phyloP scores from a whole-genome alignment of 768 basidiomycete genomes.

The Tylopilus cervinicoccineus region DNA sequence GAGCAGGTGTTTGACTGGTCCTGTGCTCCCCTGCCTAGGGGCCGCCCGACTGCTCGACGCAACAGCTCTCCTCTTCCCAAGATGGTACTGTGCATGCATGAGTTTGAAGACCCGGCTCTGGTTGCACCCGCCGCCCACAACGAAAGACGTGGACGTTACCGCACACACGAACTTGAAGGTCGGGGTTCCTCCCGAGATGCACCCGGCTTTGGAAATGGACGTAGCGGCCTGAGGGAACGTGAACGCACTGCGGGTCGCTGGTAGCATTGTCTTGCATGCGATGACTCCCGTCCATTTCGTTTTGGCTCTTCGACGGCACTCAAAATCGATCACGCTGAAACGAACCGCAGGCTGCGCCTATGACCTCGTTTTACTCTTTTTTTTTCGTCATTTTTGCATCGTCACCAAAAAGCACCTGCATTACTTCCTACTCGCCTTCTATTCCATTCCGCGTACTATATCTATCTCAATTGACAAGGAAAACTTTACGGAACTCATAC shows the following conservation, averaged over 20 bases:
- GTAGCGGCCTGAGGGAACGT: slow-evolving; percentile 56
- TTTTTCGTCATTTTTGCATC: slow-evolving; percentile 17
- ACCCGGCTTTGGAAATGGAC: slow-evolving; percentile 60
- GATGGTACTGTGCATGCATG: slow-evolving; percentile 37
- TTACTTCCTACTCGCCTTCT: slow-evolving; percentile 24
- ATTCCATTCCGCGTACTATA: slow-evolving; percentile 32
- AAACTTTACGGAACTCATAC: slow-evolving; percentile 35
- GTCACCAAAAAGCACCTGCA: slow-evolving; percentile 28
- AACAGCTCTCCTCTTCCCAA: slow-evolving; percentile 58
- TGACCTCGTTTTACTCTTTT: slow-evolving; percentile 12
- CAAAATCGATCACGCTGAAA: slow-evolving; percentile 13
- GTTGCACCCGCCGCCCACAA: slow-evolving; percentile 18
- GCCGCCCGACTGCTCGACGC: slow-evolving; percentile 47
- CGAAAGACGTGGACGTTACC: slow-evolving; percentile 49
- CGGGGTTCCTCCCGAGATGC: slow-evolving; percentile 40
- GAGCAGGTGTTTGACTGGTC: slow-evolving; percentile 49
- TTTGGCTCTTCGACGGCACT: slow-evolving; percentile 3
- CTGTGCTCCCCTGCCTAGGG: slow-evolving; percentile 36
- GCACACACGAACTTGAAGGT: slow-evolving; percentile 51
- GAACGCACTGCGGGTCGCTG: slow-evolving; percentile 30
- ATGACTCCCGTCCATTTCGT: neutral
- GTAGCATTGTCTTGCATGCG: slow-evolving; percentile 15
- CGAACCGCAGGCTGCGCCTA: slow-evolving; percentile 24
- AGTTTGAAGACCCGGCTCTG: slow-evolving; percentile 31
- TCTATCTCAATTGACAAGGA: slow-evolving; percentile 33